Conservation (phyloP, 139 green algal species). For the Spirogloea muscicola region DNA sequence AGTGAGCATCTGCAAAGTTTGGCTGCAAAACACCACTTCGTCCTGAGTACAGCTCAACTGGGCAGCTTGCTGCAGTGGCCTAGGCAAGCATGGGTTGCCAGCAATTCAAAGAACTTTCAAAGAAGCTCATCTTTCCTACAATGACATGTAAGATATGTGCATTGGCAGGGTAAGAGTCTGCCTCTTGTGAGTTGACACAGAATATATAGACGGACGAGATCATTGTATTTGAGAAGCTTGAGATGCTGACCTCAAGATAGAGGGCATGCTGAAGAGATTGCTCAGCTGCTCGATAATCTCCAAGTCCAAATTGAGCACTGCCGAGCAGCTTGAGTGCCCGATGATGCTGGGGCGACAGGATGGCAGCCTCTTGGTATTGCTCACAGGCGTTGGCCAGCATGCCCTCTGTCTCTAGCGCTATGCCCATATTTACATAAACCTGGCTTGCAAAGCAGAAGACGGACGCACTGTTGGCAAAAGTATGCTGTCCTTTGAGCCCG, state of each 20-base stretch:
- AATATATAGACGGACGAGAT: neutral
- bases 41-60: too few species aligned
- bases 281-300: constrained; percentile 56
- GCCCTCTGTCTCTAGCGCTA: constrained; percentile 62
- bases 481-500: neutral
- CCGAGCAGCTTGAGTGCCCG: constrained; percentile 67
- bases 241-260: too few species aligned
- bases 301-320: constrained; percentile 57
- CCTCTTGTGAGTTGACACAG: neutral
- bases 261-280: constrained; percentile 58
- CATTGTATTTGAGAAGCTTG: constrained; percentile 44
- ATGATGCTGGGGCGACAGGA: constrained; percentile 55
- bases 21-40: neutral
- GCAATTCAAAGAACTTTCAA: neutral
- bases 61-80: too few species aligned
- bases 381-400: constrained; percentile 61
- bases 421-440: constrained; percentile 70
- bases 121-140: neutral
- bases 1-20: constrained; percentile 61
- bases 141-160: neutral
- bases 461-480: too few species aligned
- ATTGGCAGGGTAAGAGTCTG: neutral
- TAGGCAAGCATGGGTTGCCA: neutral
- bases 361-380: constrained; percentile 58
- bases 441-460: too few species aligned